Base-by-base conservation (phyloP, 2,329 filamentous ascomycete genomes). In the Samsoniella hepiali region DNA sequence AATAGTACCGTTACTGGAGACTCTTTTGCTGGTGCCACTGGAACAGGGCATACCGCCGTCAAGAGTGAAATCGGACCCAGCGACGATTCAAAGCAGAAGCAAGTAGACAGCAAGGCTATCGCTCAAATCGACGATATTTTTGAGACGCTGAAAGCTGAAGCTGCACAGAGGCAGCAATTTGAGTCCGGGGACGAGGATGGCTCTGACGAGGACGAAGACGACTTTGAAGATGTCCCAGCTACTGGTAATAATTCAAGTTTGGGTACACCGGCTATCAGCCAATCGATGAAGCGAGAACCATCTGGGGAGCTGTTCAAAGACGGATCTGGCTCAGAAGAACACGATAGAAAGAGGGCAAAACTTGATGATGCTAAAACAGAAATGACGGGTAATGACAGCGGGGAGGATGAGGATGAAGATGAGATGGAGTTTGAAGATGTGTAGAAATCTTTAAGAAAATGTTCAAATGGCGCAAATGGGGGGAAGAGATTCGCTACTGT, bases 91-190 rank as follows among this genome's bases (percentile, higher is more conserved):
- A 69, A 74, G 55, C 65, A 68, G 42, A 75, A 75, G 64, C 65
- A 75, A 38, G 72, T 79, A 32, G 78, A 82, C n/a, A 78, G 79
- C 63, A 83, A 81, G 31, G 80, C 86, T 65, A 79, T 82, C 36
- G 79, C 83, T 49, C 81, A 83, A 63, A 83, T 92, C 66, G 87
- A 88, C 63, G 85, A 86, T 61, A 86, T 90, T 63, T 92, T 91
- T 72, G 84, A 84, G 44, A 84, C 83, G 64, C 79, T 92, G 22
- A 87, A 87, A 68, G 83, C 81, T 5, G 85, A 88, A 72, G 80
- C 73, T 63, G 82, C 75, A 65, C 82, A 77, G 68, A 71, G 73
- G 44, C 73, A 73, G 11, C 69, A 75, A 36, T 72, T 70, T 5
- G 70, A 71, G 5, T 71, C 71, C 4, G 70, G 71, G 15, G 70